phyloP scores from a whole-genome alignment of 1,284 basidiomycete species.

The Sanghuangporus weigelae region DNA sequence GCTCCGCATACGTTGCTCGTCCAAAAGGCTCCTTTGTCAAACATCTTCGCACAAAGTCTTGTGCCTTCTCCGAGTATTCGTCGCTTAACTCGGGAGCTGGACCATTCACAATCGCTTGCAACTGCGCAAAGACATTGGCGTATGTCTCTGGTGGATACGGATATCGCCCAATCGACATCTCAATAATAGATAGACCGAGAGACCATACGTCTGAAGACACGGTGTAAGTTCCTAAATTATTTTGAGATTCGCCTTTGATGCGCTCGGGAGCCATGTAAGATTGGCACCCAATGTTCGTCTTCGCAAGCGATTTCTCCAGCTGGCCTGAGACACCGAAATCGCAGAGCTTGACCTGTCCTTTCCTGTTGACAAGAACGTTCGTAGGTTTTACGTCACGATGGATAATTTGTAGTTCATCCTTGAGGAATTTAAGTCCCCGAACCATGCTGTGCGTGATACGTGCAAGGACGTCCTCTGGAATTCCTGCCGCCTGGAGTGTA shows the following conservation, averaged over 20 bases:
- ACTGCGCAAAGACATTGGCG: constrained; percentile 92
- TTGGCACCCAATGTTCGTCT: constrained; percentile 99
- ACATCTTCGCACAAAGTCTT: constrained; percentile 59
- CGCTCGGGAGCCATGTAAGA: constrained; percentile 99
- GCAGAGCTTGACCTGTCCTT: constrained; percentile 91
- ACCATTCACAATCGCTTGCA: constrained; percentile 94
- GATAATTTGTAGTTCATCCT: constrained; percentile 95
- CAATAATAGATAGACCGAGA: constrained; percentile 92
- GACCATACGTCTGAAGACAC: constrained; percentile 99
- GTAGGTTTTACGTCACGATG: constrained; percentile 98
- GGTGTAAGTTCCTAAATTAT: constrained; percentile 85
- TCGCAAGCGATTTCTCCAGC: constrained; percentile 92
- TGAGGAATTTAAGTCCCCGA: constrained; percentile 90
- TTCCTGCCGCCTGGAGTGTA: constrained; percentile 67
- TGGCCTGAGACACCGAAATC: constrained; percentile 99
- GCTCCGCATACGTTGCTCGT: constrained; percentile 80
- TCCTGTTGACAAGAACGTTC: constrained; percentile 88
- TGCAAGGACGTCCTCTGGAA: constrained; percentile 84
- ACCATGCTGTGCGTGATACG: constrained; percentile 83
- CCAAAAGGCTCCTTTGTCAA: constrained; percentile 73
- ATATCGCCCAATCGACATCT: constrained; percentile 88
- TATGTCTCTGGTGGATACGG: constrained; percentile 99
- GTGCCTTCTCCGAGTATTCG: constrained; percentile 42
- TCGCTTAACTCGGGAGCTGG: constrained; percentile 82
- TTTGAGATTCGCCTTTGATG: constrained; percentile 91